Percentiles rank a stretch among this genome's conserved stretches.
phyloP scores from a whole-genome alignment of 2,329 filamentous ascomycete species.

The Plectosphaerella sp. region DNA sequence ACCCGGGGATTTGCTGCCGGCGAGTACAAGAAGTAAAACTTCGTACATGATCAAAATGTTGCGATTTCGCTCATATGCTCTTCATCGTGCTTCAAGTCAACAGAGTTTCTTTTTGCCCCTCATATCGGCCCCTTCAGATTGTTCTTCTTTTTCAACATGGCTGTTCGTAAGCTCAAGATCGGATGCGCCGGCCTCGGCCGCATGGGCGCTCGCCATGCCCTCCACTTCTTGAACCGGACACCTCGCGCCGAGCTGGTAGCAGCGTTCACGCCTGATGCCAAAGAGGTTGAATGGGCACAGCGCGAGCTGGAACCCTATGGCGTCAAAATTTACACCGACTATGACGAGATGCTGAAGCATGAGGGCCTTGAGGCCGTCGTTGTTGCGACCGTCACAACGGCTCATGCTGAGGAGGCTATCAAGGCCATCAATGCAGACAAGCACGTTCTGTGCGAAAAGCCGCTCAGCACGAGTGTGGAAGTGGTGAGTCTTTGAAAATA shows the following conservation, averaged over 20 bases:
- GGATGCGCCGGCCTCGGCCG: conserved; percentile 45
- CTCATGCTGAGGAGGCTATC: conserved; percentile 53
- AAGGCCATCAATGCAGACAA: conserved; percentile 48
- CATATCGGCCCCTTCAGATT: no score
- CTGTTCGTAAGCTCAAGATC: conserved; percentile 29
- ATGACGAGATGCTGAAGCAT: conserved; percentile 39
- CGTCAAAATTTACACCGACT: conserved; percentile 37
- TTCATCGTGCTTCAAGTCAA: no score
- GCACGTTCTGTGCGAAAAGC: conserved; percentile 59
- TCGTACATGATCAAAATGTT: no score
- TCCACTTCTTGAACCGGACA: conserved; percentile 39
- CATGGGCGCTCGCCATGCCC: conserved; percentile 46
- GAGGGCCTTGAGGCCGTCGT: conserved; percentile 35
- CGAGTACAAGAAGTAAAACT: no score
- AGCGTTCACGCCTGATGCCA: conserved; percentile 39
- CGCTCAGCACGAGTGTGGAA: conserved; percentile 53
- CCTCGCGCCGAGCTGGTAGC: conserved; percentile 44
- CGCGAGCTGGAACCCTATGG: conserved; percentile 36
- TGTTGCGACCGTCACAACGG: conserved; percentile 39
- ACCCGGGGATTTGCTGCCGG: no score
- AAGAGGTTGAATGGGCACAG: conserved; percentile 39
- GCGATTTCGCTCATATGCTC: no score
- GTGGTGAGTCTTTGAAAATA: conserved; percentile 37
- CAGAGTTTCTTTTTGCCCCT: no score
- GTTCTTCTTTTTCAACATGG: neutral